Percentiles rank a stretch among this genome's conserved stretches.
phyloP scores from a whole-genome alignment of 202 grass and related monocot species.

The Setaria viridis region DNA sequence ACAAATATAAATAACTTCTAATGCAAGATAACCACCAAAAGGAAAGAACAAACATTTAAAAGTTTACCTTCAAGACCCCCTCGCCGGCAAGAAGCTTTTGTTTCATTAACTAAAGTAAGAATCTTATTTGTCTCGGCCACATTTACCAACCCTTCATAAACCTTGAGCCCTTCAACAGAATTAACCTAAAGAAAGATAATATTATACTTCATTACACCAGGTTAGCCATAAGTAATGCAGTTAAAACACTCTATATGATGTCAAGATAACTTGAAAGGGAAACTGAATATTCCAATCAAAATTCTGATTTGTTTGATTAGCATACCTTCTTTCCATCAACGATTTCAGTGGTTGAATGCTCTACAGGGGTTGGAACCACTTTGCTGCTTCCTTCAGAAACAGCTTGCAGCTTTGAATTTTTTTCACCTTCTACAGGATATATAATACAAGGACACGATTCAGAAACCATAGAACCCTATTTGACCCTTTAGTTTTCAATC shows the following conservation, averaged over 20 bases:
- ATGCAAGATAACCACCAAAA: neutral
- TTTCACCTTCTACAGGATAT: conserved; percentile 43
- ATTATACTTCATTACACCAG: conserved; percentile 19
- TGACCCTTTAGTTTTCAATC: neutral
- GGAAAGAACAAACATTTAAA: conserved; percentile 1
- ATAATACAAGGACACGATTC: conserved; percentile 17
- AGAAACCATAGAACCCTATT: conserved; percentile 7
- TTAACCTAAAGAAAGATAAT: conserved; percentile 65
- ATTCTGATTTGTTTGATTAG: conserved; percentile 15
- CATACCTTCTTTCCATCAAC: conserved; percentile 71
- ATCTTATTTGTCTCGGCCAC: conserved; percentile 60
- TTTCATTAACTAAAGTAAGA: conserved; percentile 77
- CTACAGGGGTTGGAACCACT: conserved; percentile 44
- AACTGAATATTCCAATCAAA: neutral
- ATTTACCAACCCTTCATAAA: conserved; percentile 82
- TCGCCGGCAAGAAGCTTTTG: conserved; percentile 64
- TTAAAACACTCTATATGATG: conserved; percentile 14
- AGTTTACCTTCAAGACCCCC: conserved; percentile 72
- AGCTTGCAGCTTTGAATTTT: conserved; percentile 19
- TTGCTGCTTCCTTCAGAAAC: conserved; percentile 47
- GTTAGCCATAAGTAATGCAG: conserved; percentile 11
- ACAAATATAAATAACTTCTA: conserved; percentile 2
- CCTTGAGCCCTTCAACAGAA: conserved; percentile 88
- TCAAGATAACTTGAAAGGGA: conserved; percentile 22
- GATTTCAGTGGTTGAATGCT: conserved; percentile 62